Evolutionary conservation across 2,329 filamentous ascomycete genomes (phyloP).

Genomic region (Cladosporium halotolerans): DNA sequence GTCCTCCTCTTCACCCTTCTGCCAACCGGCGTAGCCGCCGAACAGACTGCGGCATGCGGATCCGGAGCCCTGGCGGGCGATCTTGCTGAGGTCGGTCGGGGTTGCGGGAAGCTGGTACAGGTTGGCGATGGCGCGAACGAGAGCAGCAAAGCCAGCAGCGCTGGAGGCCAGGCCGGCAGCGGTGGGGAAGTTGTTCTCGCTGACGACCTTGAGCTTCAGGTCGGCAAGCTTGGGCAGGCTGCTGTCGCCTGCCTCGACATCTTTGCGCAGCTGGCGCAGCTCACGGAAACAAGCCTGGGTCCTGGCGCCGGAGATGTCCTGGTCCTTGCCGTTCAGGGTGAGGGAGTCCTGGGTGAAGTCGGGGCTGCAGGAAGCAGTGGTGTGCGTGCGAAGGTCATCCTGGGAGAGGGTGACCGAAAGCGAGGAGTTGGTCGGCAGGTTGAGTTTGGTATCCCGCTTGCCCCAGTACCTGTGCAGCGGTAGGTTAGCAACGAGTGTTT

Average conservation of each 20-base stretch:
- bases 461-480: conserved; percentile 69
- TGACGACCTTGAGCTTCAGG: conserved; percentile 76
- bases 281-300: conserved; percentile 93
- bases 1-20: conserved; percentile 67
- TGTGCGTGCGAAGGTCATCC: conserved; percentile 87
- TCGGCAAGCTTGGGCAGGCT: conserved; percentile 75
- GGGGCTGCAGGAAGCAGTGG: conserved; percentile 83
- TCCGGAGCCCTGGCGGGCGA: conserved; percentile 89
- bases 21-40: conserved; percentile 94
- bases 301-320: conserved; percentile 80
- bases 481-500: conserved; percentile 12
- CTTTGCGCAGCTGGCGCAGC: conserved; percentile 68
- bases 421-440: conserved; percentile 96
- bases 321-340: conserved; percentile 72
- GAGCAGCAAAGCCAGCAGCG: conserved; percentile 60
- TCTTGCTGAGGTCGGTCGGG: conserved; percentile 75
- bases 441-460: conserved; percentile 87
- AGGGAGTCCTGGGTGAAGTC: conserved; percentile 64
- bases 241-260: conserved; percentile 65
- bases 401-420: conserved; percentile 95
- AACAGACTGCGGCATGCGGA: conserved; percentile 91
- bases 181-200: conserved; percentile 98
- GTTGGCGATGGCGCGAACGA: conserved; percentile 80
- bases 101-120: conserved; percentile 80
- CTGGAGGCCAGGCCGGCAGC: conserved; percentile 73